A percentile compares a stretch with the other conserved stretches of the same genome.
phyloP scores from a whole-genome alignment of 2,329 filamentous ascomycete species.

The Sporothrix pseudoabietina region DNA sequence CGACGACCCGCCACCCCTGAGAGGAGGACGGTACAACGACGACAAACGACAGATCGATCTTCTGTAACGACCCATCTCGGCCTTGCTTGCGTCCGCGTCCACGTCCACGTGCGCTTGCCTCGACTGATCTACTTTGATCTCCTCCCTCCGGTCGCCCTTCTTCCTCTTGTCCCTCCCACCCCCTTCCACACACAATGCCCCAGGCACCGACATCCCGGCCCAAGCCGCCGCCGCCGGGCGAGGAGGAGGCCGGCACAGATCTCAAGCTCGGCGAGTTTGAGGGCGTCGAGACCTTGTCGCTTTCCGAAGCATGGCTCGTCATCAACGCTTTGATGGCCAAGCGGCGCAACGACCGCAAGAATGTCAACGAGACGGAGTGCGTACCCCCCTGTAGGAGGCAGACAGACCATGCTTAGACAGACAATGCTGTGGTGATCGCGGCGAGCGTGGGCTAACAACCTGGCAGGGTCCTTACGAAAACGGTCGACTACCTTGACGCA shows the following conservation, averaged over 20 bases:
- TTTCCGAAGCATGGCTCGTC: constrained; percentile 88
- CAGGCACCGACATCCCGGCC: constrained; percentile 61
- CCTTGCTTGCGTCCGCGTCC: constrained; percentile 8
- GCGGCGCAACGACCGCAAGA: constrained; percentile 76
- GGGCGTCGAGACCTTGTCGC: constrained; percentile 84
- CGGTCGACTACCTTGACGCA: constrained; percentile 87
- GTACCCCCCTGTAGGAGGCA: background rate
- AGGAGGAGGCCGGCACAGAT: constrained; percentile 81
- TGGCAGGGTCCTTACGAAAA: constrained; percentile 75
- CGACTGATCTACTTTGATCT: background rate
- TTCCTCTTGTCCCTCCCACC: background rate
- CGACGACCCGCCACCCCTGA: background rate
- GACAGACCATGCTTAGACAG: background rate
- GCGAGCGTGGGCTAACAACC: background rate
- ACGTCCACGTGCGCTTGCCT: constrained; percentile 16
- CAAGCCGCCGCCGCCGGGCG: constrained; percentile 70
- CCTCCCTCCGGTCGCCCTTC: background rate
- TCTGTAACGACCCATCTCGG: background rate
- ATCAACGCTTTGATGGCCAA: constrained; percentile 87
- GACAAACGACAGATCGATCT: background rate
- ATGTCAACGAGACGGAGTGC: constrained; percentile 82
- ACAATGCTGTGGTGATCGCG: background rate
- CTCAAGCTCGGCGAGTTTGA: constrained; percentile 93
- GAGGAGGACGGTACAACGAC: background rate
- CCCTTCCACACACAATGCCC: constrained; percentile 41